Evolutionary conservation across 2,329 filamentous ascomycete genomes (phyloP).

Genomic region (Colletotrichum sp.): DNA sequence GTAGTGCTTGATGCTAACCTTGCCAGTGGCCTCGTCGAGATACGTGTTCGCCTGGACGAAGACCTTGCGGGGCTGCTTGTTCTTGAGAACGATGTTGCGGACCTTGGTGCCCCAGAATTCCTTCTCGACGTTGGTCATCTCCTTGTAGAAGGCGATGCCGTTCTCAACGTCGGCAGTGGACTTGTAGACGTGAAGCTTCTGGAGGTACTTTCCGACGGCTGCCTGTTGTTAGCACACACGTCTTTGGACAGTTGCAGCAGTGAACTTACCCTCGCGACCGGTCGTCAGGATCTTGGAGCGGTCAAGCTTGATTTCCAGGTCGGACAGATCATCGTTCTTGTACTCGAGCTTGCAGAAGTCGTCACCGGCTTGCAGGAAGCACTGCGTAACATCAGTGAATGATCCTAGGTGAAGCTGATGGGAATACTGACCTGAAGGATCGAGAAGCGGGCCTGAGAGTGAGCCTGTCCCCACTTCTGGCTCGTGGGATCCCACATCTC

Average conservation of each 20-base stretch:
- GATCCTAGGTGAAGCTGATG: background rate
- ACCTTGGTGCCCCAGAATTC: slow-evolving; percentile 86
- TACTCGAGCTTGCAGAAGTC: slow-evolving; percentile 86
- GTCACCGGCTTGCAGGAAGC: slow-evolving; percentile 84
- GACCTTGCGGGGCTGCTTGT: slow-evolving; percentile 85
- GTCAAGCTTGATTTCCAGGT: slow-evolving; percentile 83
- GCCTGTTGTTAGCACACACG: slow-evolving; percentile 26
- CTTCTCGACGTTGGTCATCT: slow-evolving; percentile 81
- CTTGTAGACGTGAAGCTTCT: slow-evolving; percentile 94
- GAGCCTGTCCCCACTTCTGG: slow-evolving; percentile 90
- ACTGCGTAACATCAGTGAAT: slow-evolving; percentile 41
- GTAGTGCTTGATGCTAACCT: slow-evolving; percentile 84
- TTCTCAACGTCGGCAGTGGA: slow-evolving; percentile 81
- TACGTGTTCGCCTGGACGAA: slow-evolving; percentile 95
- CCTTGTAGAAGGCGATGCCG: slow-evolving; percentile 80
- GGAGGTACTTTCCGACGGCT: slow-evolving; percentile 85
- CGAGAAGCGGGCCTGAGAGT: slow-evolving; percentile 90
- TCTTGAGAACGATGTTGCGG: slow-evolving; percentile 74
- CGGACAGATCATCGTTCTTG: slow-evolving; percentile 74
- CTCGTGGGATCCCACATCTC: slow-evolving; percentile 95
- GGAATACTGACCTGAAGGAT: slow-evolving; percentile 65
- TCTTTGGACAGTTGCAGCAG: background rate
- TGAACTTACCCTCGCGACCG: slow-evolving; percentile 68
- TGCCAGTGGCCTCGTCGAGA: slow-evolving; percentile 69
- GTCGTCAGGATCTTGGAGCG: slow-evolving; percentile 84